phyloP scores from a whole-genome alignment of 2,329 filamentous ascomycete genomes.

The Cladosporium sp. region DNA sequence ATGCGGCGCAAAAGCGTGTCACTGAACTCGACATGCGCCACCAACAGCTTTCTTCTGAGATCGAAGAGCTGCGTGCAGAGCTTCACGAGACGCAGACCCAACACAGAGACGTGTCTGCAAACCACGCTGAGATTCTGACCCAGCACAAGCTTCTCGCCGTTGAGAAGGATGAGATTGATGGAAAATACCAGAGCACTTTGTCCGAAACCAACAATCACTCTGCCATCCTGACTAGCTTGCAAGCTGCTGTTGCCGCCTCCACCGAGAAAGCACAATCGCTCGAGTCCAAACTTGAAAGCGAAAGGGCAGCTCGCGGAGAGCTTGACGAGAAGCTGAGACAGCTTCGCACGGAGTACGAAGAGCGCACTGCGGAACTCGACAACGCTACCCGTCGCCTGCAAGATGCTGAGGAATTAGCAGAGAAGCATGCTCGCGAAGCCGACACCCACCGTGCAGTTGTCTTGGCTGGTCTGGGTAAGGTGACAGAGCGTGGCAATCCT shows the following conservation, averaged over 20 bases:
- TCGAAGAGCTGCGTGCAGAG: slow-evolving; percentile 80
- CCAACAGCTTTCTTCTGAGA: slow-evolving; percentile 76
- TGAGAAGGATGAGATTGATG: slow-evolving; percentile 75
- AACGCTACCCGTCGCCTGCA: slow-evolving; percentile 66
- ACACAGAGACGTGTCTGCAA: slow-evolving; percentile 74
- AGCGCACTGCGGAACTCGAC: slow-evolving; percentile 71
- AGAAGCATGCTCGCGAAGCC: slow-evolving; percentile 83
- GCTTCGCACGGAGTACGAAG: slow-evolving; percentile 78
- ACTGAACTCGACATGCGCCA: slow-evolving; percentile 77
- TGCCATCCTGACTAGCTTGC: slow-evolving; percentile 67
- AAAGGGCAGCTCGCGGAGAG: slow-evolving; percentile 69
- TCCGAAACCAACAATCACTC: slow-evolving; percentile 65
- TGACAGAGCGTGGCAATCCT: slow-evolving; percentile 52
- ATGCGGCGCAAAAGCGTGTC: slow-evolving; percentile 76
- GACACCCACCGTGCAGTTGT: slow-evolving; percentile 78
- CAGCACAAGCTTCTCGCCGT: slow-evolving; percentile 69
- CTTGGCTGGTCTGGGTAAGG: slow-evolving; percentile 73
- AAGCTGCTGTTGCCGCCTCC: slow-evolving; percentile 73
- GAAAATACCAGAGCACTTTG: slow-evolving; percentile 62
- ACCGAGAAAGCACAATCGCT: slow-evolving; percentile 70
- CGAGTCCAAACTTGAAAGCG: slow-evolving; percentile 78
- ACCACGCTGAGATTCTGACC: slow-evolving; percentile 69
- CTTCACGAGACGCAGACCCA: slow-evolving; percentile 74
- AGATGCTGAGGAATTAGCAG: slow-evolving; percentile 82
- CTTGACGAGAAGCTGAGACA: slow-evolving; percentile 71